Percentiles rank a stretch among this genome's conserved stretches.
Conservation (phyloP, 345 rosid genomes). For the Aquilaria yunnanensis region DNA sequence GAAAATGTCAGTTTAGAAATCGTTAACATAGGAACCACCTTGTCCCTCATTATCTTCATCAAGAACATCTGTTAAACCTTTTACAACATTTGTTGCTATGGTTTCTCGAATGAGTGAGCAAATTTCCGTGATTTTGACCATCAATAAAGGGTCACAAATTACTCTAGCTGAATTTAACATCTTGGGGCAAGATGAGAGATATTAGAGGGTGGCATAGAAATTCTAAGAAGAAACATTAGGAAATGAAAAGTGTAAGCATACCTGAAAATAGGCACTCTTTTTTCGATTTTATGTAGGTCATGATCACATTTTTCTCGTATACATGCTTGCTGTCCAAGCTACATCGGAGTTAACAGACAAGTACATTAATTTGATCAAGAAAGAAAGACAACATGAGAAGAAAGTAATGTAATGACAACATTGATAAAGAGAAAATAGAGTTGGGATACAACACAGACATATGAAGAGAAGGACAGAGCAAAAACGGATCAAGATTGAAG, state of each 20-base stretch:
- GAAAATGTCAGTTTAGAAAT: too few species aligned
- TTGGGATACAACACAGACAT: too few species aligned
- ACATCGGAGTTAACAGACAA: slow-evolving; percentile 22
- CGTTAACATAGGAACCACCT: neutral
- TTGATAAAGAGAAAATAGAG: neutral
- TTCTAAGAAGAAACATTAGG: neutral
- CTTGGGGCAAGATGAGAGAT: slow-evolving; percentile 20
- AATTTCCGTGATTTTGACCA: slow-evolving; percentile 64
- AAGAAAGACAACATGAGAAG: neutral
- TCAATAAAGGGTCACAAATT: slow-evolving; percentile 52
- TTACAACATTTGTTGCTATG: slow-evolving; percentile 37
- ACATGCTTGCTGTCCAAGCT: slow-evolving; percentile 87
- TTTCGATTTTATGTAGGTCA: slow-evolving; percentile 37
- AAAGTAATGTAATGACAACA: neutral
- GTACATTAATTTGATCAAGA: neutral
- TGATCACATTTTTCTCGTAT: slow-evolving; percentile 54
- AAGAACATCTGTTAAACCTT: slow-evolving; percentile 61
- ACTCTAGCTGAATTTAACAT: slow-evolving; percentile 39
- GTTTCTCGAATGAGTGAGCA: slow-evolving; percentile 38
- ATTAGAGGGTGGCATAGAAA: neutral
- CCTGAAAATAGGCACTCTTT: slow-evolving; percentile 72
- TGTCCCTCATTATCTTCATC: slow-evolving; percentile 15
- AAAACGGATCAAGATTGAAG: too few species aligned
- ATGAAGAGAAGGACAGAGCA: too few species aligned
- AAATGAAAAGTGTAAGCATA: slow-evolving; percentile 14